These are phyloP conservation scores for Datura wrightii DNA, from an alignment of 257 asterid genomes.

Conservation along the genomic window DNA sequence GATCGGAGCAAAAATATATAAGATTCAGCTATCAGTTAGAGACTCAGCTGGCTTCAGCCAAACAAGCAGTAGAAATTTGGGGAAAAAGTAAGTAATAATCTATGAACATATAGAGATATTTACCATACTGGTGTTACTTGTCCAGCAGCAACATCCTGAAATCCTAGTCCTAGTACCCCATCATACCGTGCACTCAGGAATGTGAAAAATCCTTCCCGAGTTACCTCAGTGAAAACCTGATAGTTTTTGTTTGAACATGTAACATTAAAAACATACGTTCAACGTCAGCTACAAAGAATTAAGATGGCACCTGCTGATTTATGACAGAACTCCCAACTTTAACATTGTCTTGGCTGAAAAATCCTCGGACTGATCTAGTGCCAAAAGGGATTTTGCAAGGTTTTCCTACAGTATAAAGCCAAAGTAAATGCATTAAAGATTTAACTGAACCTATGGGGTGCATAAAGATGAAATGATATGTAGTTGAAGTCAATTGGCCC, in stretches of 20 bases:
- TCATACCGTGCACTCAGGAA: conserved; percentile 44
- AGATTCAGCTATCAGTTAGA: not conserved
- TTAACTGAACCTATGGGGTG: not conserved
- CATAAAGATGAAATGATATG: not conserved
- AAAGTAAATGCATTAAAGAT: not conserved
- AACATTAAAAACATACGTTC: not conserved
- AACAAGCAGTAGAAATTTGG: not conserved
- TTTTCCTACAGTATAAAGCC: conserved; percentile 32
- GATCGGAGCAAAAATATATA: not conserved
- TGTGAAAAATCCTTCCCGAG: conserved; percentile 40
- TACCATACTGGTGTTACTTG: conserved; percentile 46
- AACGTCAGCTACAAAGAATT: conserved; percentile 2
- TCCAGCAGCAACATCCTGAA: conserved; percentile 40
- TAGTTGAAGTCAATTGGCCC: not conserved
- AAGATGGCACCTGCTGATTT: conserved; percentile 37
- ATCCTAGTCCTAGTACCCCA: conserved; percentile 52
- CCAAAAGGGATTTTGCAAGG: conserved; percentile 41
- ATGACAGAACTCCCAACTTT: conserved; percentile 37
- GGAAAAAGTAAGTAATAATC: not conserved
- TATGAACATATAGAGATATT: not conserved
- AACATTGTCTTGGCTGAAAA: conserved; percentile 42
- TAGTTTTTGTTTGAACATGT: not conserved
- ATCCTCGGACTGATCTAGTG: conserved; percentile 41
- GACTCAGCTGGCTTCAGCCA: not conserved
- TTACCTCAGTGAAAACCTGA: conserved; percentile 46